These are phyloP conservation scores for Aspergillus amoenus DNA, from an alignment of 2,329 filamentous ascomycete genomes.

Conservation along the genomic window DNA sequence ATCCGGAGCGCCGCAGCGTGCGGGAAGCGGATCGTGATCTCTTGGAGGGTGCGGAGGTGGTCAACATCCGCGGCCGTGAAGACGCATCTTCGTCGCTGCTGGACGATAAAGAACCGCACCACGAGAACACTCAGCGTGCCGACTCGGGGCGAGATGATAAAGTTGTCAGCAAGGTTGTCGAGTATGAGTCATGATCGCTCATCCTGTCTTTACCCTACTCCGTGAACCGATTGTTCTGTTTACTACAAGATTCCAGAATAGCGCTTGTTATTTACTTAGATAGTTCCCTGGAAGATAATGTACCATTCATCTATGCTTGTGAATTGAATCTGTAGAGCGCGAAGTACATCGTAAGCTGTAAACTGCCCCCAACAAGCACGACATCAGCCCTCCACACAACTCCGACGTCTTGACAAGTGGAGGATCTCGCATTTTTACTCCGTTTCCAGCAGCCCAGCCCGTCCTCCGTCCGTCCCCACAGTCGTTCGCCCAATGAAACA, in stretches of 20 bases:
- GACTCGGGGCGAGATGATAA: conserved; percentile 19
- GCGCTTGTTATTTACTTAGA: conserved; percentile 4
- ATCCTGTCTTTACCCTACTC: background rate
- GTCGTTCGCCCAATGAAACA: background rate
- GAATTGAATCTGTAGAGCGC: too few relatives aligned
- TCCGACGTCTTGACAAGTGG: background rate
- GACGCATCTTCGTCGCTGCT: conserved; percentile 27
- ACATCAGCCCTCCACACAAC: background rate
- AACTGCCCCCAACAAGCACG: background rate
- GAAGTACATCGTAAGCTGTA: background rate
- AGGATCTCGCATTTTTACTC: background rate
- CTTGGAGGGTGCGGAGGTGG: conserved; percentile 71
- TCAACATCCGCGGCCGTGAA: conserved; percentile 42
- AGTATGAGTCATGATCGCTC: conserved; percentile 32
- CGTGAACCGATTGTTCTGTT: background rate
- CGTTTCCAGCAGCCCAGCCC: background rate
- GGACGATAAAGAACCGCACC: conserved; percentile 25
- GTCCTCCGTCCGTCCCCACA: background rate
- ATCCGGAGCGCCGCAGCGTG: conserved; percentile 58
- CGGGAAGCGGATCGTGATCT: conserved; percentile 57
- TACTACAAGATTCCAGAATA: background rate
- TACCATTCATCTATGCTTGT: background rate
- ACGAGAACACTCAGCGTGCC: background rate
- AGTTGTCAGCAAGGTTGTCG: conserved; percentile 37
- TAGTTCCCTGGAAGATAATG: conserved; percentile 3